Evolutionary conservation across 192 early-diverging fungal species (phyloP), one percentile per base, ranked within the genome.

Genomic region (Coemansia sp.): DNA sequence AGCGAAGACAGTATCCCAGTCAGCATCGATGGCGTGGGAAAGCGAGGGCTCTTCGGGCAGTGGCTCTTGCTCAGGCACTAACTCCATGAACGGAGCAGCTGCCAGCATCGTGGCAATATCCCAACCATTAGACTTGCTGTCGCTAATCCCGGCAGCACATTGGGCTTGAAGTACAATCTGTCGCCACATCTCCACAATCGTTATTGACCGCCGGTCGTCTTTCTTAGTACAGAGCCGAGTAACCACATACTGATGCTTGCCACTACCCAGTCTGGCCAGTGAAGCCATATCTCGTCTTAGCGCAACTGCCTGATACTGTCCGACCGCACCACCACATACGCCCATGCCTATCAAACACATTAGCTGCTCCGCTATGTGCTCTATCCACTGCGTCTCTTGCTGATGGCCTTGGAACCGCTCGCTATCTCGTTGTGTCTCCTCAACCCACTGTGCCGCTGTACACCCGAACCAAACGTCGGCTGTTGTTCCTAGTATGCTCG

Each of bases 401-500:
- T 4, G 57, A 41, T 33, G 58, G 36, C 52, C 24, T 22, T 39
- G 20, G 50, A 44, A 76, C 65, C 7, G 39, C 60, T 38, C 49
- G 63, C 31, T 43, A 22, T 49, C 67, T 7, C 55, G 46, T n/a
- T 24, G 46, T 16, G 65, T 65, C 38, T 67, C 71, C 13, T 62
- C 60, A 3, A 74, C 77, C 77, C 77, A 79, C 46, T 74, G 60
- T 4, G 72, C 53, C 1, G 77, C 77, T 12, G 72, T 29, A 64
- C 77, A 79, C 16, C 77, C 77, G 64, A 79, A 79, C 58, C 68
- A 74, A 18, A 34, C 49, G 6, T 79, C 72, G 3, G 68, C 71
- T 2, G 29, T 60, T 16, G 72, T 4, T 8, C 77, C 77, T 13
- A 79, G 60, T 2, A 70, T 60, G 10, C 71, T 64, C 24, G 46